Conservation (phyloP, 106 monocot genomes). For the Acanthochlamys bracteata region DNA sequence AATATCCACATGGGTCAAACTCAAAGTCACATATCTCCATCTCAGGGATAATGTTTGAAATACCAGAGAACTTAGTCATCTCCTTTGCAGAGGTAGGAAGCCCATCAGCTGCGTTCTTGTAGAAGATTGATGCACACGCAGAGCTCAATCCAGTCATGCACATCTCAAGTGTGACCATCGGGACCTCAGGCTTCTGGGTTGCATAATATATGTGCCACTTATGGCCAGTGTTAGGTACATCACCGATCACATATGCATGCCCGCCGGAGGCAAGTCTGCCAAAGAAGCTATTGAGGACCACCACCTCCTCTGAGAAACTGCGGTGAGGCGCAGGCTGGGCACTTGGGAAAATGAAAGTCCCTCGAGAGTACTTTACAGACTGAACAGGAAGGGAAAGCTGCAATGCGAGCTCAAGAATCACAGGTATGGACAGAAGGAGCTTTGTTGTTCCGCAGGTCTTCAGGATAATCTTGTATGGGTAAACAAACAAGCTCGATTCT, state of each 20-base stretch:
- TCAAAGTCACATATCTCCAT: conserved; percentile 88
- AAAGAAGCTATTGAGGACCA: conserved; percentile 48
- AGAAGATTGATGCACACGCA: conserved; percentile 56
- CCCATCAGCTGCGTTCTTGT: conserved; percentile 37
- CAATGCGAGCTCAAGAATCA: conserved; percentile 55
- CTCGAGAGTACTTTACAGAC: conserved; percentile 73
- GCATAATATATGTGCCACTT: conserved; percentile 96
- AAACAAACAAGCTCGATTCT: conserved; percentile 92
- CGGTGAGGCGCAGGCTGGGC: conserved; percentile 81
- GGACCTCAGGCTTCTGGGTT: conserved; percentile 36
- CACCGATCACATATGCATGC: conserved; percentile 60
- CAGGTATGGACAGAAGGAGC: conserved; percentile 69
- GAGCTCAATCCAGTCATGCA: conserved; percentile 82
- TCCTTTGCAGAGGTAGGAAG: conserved; percentile 24
- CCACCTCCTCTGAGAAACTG: conserved; percentile 76
- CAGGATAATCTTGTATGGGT: conserved; percentile 63
- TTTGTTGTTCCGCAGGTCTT: conserved; percentile 95
- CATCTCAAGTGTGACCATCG: conserved; percentile 83
- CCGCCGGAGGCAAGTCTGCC: conserved; percentile 48
- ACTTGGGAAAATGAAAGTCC: conserved; percentile 72
- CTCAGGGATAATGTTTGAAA: conserved; percentile 60
- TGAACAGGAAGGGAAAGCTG: conserved; percentile 36
- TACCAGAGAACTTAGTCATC: conserved; percentile 72
- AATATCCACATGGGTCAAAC: conserved; percentile 87
- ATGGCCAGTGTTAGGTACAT: conserved; percentile 32